A percentile compares a stretch with the other conserved stretches of the same genome.
Evolutionary conservation across 495 filamentous ascomycete genomes (phyloP).

Genomic region (Xylaria venustula): DNA sequence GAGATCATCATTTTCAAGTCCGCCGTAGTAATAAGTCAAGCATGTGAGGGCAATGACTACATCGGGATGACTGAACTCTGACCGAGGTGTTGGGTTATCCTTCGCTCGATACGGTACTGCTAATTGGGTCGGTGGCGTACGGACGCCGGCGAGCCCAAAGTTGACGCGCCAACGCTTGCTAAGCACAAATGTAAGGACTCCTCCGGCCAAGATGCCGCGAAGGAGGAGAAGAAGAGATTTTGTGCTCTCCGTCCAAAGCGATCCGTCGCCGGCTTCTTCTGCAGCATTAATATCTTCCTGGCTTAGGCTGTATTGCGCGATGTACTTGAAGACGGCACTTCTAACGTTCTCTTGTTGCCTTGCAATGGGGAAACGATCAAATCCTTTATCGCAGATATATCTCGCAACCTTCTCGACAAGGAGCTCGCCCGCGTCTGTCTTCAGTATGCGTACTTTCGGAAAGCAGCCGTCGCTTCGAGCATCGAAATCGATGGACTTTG

Average conservation of each 20-base stretch:
- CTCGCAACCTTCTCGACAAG: slow-evolving; percentile 32
- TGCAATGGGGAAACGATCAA: slow-evolving; percentile 40
- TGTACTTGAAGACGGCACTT: slow-evolving; percentile 43
- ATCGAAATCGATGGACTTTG: slow-evolving; percentile 23
- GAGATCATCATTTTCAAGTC: slow-evolving; percentile 56
- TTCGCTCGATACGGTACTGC: slow-evolving; percentile 74
- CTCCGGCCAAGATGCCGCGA: slow-evolving; percentile 58
- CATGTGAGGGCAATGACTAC: slow-evolving; percentile 64
- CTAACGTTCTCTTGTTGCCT: slow-evolving; percentile 36
- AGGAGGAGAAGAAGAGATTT: slow-evolving; percentile 54
- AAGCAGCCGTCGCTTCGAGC: slow-evolving; percentile 38
- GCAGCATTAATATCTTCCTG: slow-evolving; percentile 34
- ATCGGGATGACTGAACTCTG: slow-evolving; percentile 78
- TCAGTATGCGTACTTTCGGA: slow-evolving; percentile 45
- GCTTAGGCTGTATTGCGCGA: slow-evolving; percentile 31
- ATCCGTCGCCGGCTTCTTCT: slow-evolving; percentile 21
- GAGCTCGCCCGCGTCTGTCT: slow-evolving; percentile 27
- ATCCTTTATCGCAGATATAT: slow-evolving; percentile 37
- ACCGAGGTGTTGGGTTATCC: slow-evolving; percentile 58
- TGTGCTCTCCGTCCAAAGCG: slow-evolving; percentile 33
- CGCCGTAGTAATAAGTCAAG: slow-evolving; percentile 68
- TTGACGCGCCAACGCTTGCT: slow-evolving; percentile 66
- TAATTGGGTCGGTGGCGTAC: slow-evolving; percentile 45
- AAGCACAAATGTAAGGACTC: slow-evolving; percentile 55
- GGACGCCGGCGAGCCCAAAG: slow-evolving; percentile 55